phyloP scores from a whole-genome alignment of 208 protist species.

The Leishmania tarentolae region DNA sequence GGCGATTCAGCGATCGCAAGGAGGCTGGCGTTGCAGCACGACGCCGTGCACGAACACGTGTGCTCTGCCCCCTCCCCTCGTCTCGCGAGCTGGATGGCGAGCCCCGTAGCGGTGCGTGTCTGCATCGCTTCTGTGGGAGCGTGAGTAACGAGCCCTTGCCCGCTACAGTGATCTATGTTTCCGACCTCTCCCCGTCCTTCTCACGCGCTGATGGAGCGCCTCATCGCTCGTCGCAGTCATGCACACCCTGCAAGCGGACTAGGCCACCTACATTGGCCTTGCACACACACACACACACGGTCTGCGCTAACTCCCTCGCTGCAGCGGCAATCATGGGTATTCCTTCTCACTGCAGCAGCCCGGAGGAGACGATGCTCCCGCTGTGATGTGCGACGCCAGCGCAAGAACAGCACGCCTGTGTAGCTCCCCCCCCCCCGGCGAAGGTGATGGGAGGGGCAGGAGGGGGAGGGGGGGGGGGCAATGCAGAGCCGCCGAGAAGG shows the following conservation, averaged over 20 bases:
- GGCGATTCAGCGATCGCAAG: not conserved
- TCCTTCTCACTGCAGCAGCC: slow-evolving; percentile 23
- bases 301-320: not conserved
- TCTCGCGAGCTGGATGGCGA: not conserved
- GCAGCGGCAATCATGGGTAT: slow-evolving; percentile 12
- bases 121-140: too few relatives aligned
- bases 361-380: slow-evolving; percentile 49
- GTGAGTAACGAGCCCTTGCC: not conserved
- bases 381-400: slow-evolving; percentile 50
- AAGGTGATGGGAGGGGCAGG: slow-evolving; percentile 41
- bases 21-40: not conserved
- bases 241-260: not conserved
- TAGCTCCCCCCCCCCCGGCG: slow-evolving; percentile 41
- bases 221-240: not conserved
- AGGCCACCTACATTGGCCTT: not conserved
- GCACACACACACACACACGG: not conserved
- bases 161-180: not conserved
- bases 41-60: not conserved
- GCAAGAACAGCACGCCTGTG: slow-evolving; percentile 39
- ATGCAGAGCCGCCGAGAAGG: slow-evolving; percentile 48
- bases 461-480: too few relatives aligned
- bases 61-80: not conserved
- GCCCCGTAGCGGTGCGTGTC: not conserved
- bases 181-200: not conserved
- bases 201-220: too few relatives aligned